Evolutionary conservation across 228 moss, liverwort and hornwort species (phyloP).

Genomic region (Sphagnum fallax): DNA sequence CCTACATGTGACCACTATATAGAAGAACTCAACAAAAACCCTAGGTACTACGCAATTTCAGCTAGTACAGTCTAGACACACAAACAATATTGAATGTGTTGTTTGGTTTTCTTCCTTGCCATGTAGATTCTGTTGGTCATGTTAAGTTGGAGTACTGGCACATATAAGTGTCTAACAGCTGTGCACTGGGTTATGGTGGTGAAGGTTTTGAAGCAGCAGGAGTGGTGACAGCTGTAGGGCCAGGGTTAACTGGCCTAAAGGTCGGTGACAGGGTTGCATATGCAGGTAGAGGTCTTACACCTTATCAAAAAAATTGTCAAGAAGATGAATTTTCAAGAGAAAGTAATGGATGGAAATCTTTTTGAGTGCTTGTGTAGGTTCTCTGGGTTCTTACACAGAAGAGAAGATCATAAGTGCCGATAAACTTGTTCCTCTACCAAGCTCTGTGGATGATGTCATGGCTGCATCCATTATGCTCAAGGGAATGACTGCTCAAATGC

Average conservation of each 20-base stretch:
- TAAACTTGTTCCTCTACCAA: slow-evolving; percentile 55
- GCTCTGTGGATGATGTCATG: slow-evolving; percentile 42
- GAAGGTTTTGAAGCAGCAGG: slow-evolving; percentile 80
- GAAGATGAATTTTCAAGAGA: background rate
- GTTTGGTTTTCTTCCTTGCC: no score
- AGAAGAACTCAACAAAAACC: no score
- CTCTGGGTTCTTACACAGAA: slow-evolving; percentile 57
- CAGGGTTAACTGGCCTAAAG: slow-evolving; percentile 53
- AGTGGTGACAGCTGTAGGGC: slow-evolving; percentile 74
- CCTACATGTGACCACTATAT: no score
- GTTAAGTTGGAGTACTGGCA: no score
- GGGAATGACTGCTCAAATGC: slow-evolving; percentile 63
- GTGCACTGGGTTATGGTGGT: background rate
- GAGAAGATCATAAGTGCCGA: slow-evolving; percentile 52
- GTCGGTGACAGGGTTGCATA: slow-evolving; percentile 84
- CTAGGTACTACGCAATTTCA: no score
- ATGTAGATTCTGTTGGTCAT: no score
- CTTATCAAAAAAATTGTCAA: no score
- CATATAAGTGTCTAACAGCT: no score
- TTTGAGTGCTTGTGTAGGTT: slow-evolving; percentile 13
- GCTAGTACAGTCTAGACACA: no score
- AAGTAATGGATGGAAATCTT: background rate
- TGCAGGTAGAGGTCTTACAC: slow-evolving; percentile 17
- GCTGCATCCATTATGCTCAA: slow-evolving; percentile 68
- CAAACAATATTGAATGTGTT: no score